phyloP scores from a whole-genome alignment of 495 filamentous ascomycete species.

The Xylaria grammica region DNA sequence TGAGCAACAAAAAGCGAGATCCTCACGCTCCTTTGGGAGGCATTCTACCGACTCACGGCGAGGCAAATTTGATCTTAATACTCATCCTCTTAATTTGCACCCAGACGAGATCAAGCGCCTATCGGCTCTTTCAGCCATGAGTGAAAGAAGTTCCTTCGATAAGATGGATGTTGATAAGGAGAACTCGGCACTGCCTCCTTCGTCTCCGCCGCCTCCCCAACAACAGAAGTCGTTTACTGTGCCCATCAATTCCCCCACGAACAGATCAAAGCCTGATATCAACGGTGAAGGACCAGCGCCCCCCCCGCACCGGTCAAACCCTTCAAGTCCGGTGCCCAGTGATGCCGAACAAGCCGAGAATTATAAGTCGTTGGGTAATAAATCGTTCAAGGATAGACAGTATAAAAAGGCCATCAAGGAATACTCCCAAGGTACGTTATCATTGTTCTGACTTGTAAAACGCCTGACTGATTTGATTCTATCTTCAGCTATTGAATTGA shows the following conservation, averaged over 20 bases:
- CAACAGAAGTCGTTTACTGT: constrained; percentile 44
- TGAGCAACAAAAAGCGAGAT: constrained; percentile 40
- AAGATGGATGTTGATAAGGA: constrained; percentile 85
- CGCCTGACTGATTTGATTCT: constrained; percentile 19
- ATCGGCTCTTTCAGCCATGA: constrained; percentile 72
- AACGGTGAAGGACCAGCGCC: constrained; percentile 68
- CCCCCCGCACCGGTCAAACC: constrained; percentile 74
- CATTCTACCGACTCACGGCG: constrained; percentile 48
- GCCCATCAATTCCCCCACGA: constrained; percentile 35
- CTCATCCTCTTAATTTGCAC: constrained; percentile 84
- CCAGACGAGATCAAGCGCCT: constrained; percentile 80
- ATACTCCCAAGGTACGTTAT: constrained; percentile 83
- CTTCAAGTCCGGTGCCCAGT: constrained; percentile 61
- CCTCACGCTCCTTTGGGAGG: constrained; percentile 46
- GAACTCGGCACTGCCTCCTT: constrained; percentile 51
- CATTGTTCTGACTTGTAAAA: background rate
- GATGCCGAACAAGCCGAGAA: constrained; percentile 77
- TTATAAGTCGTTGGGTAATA: constrained; percentile 92
- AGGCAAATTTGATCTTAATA: constrained; percentile 67
- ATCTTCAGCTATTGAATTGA: constrained; percentile 75
- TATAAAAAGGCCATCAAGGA: constrained; percentile 85
- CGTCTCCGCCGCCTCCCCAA: constrained; percentile 49
- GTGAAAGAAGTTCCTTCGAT: constrained; percentile 60
- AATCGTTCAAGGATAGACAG: constrained; percentile 91
- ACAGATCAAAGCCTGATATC: constrained; percentile 42